Percentiles rank a stretch among this genome's conserved stretches.
Conservation (phyloP, 139 green algal genomes). For the Desmodesmus armatus region DNA sequence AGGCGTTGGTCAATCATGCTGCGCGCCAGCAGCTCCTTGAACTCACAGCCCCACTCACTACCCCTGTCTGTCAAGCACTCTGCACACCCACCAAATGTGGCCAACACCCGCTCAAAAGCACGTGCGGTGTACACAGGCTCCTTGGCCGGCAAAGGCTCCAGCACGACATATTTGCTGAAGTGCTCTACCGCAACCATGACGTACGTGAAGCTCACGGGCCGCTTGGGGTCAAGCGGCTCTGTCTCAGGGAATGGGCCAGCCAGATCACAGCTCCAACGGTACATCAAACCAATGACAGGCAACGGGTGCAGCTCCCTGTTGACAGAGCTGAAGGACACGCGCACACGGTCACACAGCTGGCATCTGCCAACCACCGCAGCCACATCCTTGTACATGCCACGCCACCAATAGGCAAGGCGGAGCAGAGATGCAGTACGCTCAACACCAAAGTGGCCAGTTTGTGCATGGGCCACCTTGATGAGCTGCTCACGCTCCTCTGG, state of each 20-base stretch:
- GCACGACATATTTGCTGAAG: constrained; percentile 44
- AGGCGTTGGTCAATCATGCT: constrained; percentile 47
- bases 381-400: too few species aligned
- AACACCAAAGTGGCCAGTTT: too few species aligned
- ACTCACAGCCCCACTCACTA: constrained; percentile 43
- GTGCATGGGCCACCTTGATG: too few species aligned
- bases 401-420: too few species aligned
- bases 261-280: not conserved
- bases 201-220: too few species aligned
- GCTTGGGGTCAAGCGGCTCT: not conserved
- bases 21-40: constrained; percentile 23
- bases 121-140: not conserved
- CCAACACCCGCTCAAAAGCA: constrained; percentile 35
- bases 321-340: too few species aligned
- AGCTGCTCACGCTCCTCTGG: too few species aligned
- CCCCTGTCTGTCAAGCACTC: constrained; percentile 56
- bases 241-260: not conserved
- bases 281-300: too few species aligned
- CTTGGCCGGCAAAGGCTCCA: constrained; percentile 45
- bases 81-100: constrained; percentile 6
- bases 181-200: constrained; percentile 52
- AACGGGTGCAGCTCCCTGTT: too few species aligned
- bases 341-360: too few species aligned
- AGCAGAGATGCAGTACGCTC: too few species aligned
- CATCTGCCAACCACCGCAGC: too few species aligned